Conservation (phyloP, 768 basidiomycete species). For the Termitomyces sp. region DNA sequence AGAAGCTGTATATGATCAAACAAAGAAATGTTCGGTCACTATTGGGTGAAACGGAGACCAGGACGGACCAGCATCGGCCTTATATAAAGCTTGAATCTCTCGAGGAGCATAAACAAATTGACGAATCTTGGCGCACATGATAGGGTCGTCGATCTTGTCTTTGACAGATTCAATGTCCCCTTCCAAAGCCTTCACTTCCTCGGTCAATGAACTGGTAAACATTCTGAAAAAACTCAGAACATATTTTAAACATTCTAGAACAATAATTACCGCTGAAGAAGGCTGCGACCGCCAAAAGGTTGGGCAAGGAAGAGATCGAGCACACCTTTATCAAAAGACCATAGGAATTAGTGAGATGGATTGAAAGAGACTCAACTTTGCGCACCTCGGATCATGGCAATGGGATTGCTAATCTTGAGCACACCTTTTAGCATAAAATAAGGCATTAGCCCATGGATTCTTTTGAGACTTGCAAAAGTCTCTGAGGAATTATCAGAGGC, state of each 20-base stretch:
- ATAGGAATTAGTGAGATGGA: neutral
- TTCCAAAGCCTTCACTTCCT: constrained; percentile 81
- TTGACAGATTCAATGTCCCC: constrained; percentile 86
- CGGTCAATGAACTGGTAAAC: constrained; percentile 89
- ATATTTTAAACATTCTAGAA: neutral
- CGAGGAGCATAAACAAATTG: constrained; percentile 81
- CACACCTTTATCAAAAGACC: constrained; percentile 34
- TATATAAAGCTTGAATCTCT: constrained; percentile 82
- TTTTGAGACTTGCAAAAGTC: constrained; percentile 80
- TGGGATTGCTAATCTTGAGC: constrained; percentile 89
- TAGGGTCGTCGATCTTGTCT: constrained; percentile 83
- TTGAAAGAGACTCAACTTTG: neutral
- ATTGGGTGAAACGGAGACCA: neutral
- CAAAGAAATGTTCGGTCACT: neutral
- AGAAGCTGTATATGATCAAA: constrained; percentile 31
- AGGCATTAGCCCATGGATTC: constrained; percentile 94
- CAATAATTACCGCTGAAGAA: constrained; percentile 69
- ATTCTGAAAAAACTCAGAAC: constrained; percentile 48
- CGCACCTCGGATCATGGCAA: constrained; percentile 88
- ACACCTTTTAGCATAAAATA: constrained; percentile 95
- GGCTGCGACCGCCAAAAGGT: constrained; percentile 90
- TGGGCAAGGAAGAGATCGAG: constrained; percentile 95
- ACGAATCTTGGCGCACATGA: constrained; percentile 84
- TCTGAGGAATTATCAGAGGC: constrained; percentile 92
- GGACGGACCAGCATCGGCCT: constrained; percentile 73